Conservation (phyloP, 768 basidiomycete genomes). For the Favolaschia claudopus region DNA sequence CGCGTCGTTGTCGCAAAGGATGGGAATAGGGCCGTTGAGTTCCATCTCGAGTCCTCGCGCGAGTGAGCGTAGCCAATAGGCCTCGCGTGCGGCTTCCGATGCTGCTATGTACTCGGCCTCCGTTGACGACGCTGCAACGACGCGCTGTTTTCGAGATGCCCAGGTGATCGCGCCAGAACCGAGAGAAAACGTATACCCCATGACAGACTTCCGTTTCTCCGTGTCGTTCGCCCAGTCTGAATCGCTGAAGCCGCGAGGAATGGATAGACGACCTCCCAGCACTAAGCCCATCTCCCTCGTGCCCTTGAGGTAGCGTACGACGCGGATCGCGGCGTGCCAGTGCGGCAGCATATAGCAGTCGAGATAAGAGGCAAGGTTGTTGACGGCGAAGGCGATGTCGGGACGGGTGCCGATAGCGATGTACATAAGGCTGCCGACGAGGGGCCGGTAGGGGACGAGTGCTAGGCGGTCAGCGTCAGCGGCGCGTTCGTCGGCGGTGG, state of each 20-base stretch:
- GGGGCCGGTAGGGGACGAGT: slow-evolving; percentile 33
- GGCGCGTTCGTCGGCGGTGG: slow-evolving; percentile 10
- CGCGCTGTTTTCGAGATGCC: slow-evolving; percentile 36
- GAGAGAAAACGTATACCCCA: too few relatives aligned
- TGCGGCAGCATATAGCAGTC: slow-evolving; percentile 35
- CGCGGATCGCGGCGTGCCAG: slow-evolving; percentile 41
- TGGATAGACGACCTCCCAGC: too few relatives aligned
- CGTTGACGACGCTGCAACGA: slow-evolving; percentile 40
- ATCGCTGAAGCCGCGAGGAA: slow-evolving; percentile 12
- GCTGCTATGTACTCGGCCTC: slow-evolving; percentile 44
- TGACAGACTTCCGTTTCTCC: background rate
- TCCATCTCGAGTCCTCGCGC: slow-evolving; percentile 14
- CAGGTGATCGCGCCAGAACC: too few relatives aligned
- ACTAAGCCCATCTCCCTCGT: slow-evolving; percentile 9
- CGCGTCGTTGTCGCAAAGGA: slow-evolving; percentile 23
- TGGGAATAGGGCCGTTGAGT: slow-evolving; percentile 5
- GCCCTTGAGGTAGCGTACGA: slow-evolving; percentile 41
- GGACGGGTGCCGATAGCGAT: too few relatives aligned
- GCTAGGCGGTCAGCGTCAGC: slow-evolving; percentile 19
- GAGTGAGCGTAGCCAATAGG: slow-evolving; percentile 33
- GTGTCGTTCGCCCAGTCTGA: background rate
- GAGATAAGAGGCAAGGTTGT: slow-evolving; percentile 33
- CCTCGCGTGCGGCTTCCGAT: slow-evolving; percentile 25
- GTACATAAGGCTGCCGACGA: slow-evolving; percentile 33
- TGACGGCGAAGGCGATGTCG: slow-evolving; percentile 31